Conservation (phyloP, 1,284 basidiomycete genomes). For the Microbotryum violaceum region DNA sequence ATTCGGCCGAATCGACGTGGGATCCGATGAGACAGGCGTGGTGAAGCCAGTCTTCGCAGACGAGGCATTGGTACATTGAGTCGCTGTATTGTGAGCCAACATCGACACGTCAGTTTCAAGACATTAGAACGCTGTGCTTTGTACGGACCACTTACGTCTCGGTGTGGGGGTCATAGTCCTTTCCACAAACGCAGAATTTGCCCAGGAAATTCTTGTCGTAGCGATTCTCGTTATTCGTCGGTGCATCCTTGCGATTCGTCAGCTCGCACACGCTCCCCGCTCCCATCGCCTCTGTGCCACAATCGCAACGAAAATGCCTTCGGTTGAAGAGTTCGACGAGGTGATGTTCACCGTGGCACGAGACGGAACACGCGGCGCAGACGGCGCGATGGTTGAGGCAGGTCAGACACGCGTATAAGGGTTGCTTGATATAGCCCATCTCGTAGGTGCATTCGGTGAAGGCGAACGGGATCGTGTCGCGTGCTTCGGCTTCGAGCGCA, state of each 20-base stretch:
- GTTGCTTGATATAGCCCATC: slow-evolving; percentile 40
- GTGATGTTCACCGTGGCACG: slow-evolving; percentile 40
- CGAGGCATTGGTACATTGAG: slow-evolving; percentile 41
- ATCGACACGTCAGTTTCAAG: neutral
- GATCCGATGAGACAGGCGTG: slow-evolving; percentile 37
- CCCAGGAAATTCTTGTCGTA: slow-evolving; percentile 42
- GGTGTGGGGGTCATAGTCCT: slow-evolving; percentile 41
- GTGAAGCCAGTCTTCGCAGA: slow-evolving; percentile 45
- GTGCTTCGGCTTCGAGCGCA: slow-evolving; percentile 40
- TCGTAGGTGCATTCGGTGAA: slow-evolving; percentile 39
- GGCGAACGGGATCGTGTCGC: slow-evolving; percentile 40
- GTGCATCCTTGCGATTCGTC: slow-evolving; percentile 23
- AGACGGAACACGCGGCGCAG: slow-evolving; percentile 42
- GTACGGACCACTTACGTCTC: slow-evolving; percentile 34
- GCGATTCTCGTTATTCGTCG: slow-evolving; percentile 19
- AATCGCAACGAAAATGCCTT: slow-evolving; percentile 34
- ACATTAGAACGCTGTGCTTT: neutral
- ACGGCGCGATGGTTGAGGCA: slow-evolving; percentile 39
- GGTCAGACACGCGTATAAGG: slow-evolving; percentile 38
- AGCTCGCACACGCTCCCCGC: slow-evolving; percentile 24
- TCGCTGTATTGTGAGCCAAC: neutral
- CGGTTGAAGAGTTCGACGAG: slow-evolving; percentile 35
- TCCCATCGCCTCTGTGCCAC: slow-evolving; percentile 31
- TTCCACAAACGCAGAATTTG: slow-evolving; percentile 42
- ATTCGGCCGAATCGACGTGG: slow-evolving; percentile 8